Evolutionary conservation across 768 basidiomycete genomes (phyloP).

Genomic region (Leucogyrophana mollusca): DNA sequence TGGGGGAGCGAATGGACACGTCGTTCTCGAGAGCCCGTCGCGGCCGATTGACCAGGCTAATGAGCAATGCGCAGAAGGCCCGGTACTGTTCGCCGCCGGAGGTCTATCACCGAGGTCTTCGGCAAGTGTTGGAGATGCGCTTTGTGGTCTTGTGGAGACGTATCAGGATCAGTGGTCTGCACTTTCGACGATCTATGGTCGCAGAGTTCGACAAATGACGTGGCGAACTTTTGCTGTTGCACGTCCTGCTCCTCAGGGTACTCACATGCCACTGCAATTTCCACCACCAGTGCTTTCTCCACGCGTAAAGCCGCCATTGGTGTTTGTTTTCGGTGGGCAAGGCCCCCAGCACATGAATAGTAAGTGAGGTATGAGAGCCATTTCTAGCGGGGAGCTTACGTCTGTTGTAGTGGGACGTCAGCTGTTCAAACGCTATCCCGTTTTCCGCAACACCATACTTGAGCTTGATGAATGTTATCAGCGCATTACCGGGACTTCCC

Average conservation of each 20-base stretch:
- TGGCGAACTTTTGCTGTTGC: conserved; percentile 30
- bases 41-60: not conserved
- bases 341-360: conserved; percentile 39
- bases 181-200: conserved; percentile 11
- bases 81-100: conserved; percentile 18
- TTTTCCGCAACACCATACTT: conserved; percentile 37
- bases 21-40: conserved; percentile 33
- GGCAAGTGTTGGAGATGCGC: conserved; percentile 4
- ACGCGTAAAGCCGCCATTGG: conserved; percentile 26
- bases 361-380: conserved; percentile 15
- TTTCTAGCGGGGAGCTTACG: not conserved
- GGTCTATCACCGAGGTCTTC: conserved; percentile 37
- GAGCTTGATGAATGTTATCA: conserved; percentile 36
- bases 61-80: not conserved
- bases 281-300: conserved; percentile 27
- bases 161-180: not conserved
- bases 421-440: conserved; percentile 30
- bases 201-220: conserved; percentile 31
- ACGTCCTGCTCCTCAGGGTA: not conserved
- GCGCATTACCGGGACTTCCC: conserved; percentile 30
- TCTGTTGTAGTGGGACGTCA: conserved; percentile 34
- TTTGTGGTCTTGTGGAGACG: not conserved
- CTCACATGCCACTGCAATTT: conserved; percentile 12
- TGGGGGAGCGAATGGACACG: conserved; percentile 43
- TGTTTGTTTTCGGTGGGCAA: conserved; percentile 40